These are phyloP conservation scores for Geranomyces michiganensis DNA, from an alignment of 192 early-diverging fungal genomes.

Conservation along the genomic window DNA sequence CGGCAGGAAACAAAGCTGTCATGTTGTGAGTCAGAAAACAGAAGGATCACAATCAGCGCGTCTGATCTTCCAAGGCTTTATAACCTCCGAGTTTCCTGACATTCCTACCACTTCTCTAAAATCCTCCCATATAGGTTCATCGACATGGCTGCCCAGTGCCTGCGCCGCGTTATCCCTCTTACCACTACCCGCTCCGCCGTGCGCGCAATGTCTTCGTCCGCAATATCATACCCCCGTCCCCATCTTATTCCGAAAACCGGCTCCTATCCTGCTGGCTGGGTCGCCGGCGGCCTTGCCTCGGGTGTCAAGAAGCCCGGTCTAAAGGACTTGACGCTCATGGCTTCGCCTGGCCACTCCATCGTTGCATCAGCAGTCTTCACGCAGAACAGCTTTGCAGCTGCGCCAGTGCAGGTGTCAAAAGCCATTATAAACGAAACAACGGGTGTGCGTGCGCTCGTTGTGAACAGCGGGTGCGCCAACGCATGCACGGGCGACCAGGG, in stretches of 20 bases:
- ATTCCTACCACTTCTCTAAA: neutral
- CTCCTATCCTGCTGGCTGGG: slow-evolving; percentile 84
- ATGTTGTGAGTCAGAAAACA: too few species aligned
- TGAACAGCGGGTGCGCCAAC: slow-evolving; percentile 94
- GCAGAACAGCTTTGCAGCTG: slow-evolving; percentile 87
- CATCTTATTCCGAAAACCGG: slow-evolving; percentile 65
- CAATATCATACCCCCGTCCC: neutral
- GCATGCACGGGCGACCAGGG: slow-evolving; percentile 91
- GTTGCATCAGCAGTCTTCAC: slow-evolving; percentile 91
- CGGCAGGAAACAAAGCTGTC: too few species aligned
- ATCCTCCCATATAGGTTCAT: too few species aligned
- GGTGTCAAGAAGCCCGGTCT: slow-evolving; percentile 80
- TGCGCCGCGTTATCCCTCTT: too few species aligned
- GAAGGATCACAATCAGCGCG: too few species aligned
- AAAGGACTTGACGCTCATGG: slow-evolving; percentile 81
- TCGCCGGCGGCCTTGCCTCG: slow-evolving; percentile 71
- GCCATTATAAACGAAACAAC: slow-evolving; percentile 57
- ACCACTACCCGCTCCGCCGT: too few species aligned
- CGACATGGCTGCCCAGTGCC: too few species aligned
- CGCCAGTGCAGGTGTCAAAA: slow-evolving; percentile 79
- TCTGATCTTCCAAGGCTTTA: neutral
- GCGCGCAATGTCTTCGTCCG: neutral
- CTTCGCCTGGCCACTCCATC: slow-evolving; percentile 62
- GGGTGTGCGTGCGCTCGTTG: slow-evolving; percentile 60
- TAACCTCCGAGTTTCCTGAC: neutral